These are phyloP conservation scores for Hymenoscyphus salicellus DNA, from an alignment of 2,329 filamentous ascomycete species.

Conservation along the genomic window DNA sequence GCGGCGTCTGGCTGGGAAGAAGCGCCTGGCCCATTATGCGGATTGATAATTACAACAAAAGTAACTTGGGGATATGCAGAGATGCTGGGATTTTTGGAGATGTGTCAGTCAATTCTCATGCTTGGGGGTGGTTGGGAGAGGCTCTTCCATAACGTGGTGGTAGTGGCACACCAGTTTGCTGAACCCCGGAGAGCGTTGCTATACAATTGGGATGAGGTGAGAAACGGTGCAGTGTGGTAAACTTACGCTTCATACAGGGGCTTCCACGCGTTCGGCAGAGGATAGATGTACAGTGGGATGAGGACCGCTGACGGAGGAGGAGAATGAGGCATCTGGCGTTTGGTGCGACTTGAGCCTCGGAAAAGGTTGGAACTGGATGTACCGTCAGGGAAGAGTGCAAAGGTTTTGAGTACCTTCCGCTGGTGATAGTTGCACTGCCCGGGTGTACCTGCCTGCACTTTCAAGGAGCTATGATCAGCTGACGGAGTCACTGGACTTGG, in stretches of 20 bases:
- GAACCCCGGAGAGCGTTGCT: not conserved
- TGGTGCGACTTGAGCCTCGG: not conserved
- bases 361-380: not conserved
- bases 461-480: not conserved
- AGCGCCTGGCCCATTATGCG: conserved; percentile 34
- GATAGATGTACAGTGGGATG: conserved; percentile 31
- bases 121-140: not conserved
- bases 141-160: not conserved
- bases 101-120: not conserved
- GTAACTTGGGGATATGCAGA: conserved; percentile 25
- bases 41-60: conserved; percentile 31
- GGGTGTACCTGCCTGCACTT: not conserved
- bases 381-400: not conserved
- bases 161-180: not conserved
- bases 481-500: not conserved
- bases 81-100: conserved; percentile 12
- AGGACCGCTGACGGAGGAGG: conserved; percentile 16
- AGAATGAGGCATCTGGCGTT: not conserved
- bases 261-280: conserved; percentile 23
- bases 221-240: not conserved
- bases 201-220: not conserved
- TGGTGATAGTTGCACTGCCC: not conserved
- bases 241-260: conserved; percentile 24
- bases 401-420: not conserved
- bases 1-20: conserved; percentile 33